Evolutionary conservation across 805 yeast genomes (phyloP), one percentile per base, ranked within the genome.

Genomic region (Kluyveromyces aestuarii): DNA sequence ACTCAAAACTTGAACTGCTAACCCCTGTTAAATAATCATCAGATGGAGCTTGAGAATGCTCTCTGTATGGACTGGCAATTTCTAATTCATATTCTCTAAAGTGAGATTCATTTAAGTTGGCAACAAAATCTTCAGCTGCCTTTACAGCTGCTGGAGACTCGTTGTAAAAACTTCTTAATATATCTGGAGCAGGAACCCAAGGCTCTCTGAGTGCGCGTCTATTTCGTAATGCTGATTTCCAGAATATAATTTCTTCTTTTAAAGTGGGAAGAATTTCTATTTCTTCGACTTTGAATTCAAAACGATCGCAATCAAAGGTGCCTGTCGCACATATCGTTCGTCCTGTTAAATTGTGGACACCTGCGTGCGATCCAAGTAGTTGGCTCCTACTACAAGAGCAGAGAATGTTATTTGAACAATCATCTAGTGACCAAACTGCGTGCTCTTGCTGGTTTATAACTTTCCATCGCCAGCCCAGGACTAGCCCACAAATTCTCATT

Each of bases 401-500:
- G 0, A 49, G 45, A 13, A 72, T 48, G 6, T 47, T 25, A 50
- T 60, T 40, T 41, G 63, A 48, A 48, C 50, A 51, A 50, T 62
- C 61, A 52, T 63, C 67, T 2, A 63, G 17, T 8, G 47, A 48
- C 40, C 60, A 46, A 8, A 61, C 40, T n/a, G 60, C 42, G 38
- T 46, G 53, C 18, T 60, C 63, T 10, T 51, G 48, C 10, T 50
- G 44, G 13, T 49, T 49, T 1, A 53, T 55, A 21, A 47, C 21
- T 49, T 46, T 51, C 55, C 56, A 49, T 46, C 59, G 38, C 51
- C 54, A 45, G 25, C 68, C 67, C 2, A 62, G 52, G 2, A 74
- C 57, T 14, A 59, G 55, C 0, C 80, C 81, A 36, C 60, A 43
- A 0, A 76, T 49, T 13, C 54, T 52, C 0, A 76, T 54, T 18